Evolutionary conservation across 306 rosid genomes (phyloP).

Genomic region (Datisca glomerata): DNA sequence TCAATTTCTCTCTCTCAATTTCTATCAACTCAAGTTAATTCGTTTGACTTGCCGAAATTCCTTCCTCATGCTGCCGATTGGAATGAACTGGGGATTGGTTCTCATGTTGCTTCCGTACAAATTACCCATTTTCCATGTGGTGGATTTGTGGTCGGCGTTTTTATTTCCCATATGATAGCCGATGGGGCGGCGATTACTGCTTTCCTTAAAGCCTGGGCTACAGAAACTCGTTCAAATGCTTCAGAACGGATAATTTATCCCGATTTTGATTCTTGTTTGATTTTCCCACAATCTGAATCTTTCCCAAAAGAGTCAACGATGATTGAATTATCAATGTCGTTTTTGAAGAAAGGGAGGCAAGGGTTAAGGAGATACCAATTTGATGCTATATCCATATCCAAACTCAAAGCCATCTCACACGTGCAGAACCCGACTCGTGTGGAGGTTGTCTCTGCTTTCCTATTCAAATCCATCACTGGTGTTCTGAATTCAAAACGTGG

Average conservation of each 20-base stretch:
- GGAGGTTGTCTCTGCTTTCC: constrained; percentile 8
- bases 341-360: not conserved
- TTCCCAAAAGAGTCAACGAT: constrained; percentile 1
- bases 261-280: not conserved
- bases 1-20: too few relatives aligned
- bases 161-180: constrained; percentile 6
- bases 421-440: not conserved
- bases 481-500: not conserved
- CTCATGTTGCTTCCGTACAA: not conserved
- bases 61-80: not conserved
- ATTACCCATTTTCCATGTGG: constrained; percentile 10
- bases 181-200: constrained; percentile 1
- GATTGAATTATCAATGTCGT: not conserved
- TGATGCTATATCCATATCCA: constrained; percentile 4
- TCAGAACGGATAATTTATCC: not conserved
- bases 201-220: constrained; percentile 9
- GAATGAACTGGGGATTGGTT: not conserved
- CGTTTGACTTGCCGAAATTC: too few relatives aligned
- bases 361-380: constrained; percentile 3
- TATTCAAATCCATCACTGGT: constrained; percentile 1
- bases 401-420: constrained; percentile 6
- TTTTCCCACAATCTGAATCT: constrained; percentile 7
- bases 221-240: not conserved
- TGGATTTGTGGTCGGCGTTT: constrained; percentile 2
- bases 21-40: too few relatives aligned